These are phyloP conservation scores for Closterium sp. DNA, from an alignment of 139 green algal species.

Conservation along the genomic window DNA sequence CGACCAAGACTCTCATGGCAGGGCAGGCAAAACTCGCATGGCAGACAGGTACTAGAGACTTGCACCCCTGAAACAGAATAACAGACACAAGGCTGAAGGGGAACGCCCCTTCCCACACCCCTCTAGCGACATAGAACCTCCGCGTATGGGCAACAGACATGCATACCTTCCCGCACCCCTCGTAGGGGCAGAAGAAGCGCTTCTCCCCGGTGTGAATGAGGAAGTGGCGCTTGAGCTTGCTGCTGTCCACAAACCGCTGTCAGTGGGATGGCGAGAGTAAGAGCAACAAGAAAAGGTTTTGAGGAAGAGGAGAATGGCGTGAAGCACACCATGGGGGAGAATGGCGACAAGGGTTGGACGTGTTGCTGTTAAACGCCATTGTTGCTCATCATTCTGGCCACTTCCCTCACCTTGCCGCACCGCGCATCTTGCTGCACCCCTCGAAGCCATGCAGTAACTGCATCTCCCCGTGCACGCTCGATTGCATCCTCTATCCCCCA, in stretches of 20 bases:
- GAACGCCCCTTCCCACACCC: slow-evolving; percentile 54
- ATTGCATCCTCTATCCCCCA: too few relatives aligned
- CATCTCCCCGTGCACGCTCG: too few relatives aligned
- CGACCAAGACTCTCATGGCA: too few relatives aligned
- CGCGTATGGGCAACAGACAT: too few relatives aligned
- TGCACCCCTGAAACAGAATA: too few relatives aligned
- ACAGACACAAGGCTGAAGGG: too few relatives aligned
- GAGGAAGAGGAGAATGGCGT: neutral
- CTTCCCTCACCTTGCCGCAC: neutral
- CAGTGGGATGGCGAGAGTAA: neutral
- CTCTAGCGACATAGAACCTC: slow-evolving; percentile 55
- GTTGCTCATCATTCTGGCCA: neutral
- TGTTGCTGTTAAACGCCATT: neutral
- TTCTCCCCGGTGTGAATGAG: slow-evolving; percentile 60
- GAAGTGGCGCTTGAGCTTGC: slow-evolving; percentile 61
- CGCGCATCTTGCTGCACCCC: neutral
- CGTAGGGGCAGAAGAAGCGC: slow-evolving; percentile 56
- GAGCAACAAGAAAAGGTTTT: neutral
- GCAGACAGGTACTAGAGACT: too few relatives aligned
- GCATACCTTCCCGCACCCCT: slow-evolving; percentile 54
- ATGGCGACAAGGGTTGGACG: too few relatives aligned
- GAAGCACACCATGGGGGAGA: neutral
- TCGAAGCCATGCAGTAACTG: too few relatives aligned
- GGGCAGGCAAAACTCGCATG: too few relatives aligned
- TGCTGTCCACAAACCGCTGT: slow-evolving; percentile 57